Conservation (phyloP, 768 basidiomycete genomes). For the Suillus americanus region DNA sequence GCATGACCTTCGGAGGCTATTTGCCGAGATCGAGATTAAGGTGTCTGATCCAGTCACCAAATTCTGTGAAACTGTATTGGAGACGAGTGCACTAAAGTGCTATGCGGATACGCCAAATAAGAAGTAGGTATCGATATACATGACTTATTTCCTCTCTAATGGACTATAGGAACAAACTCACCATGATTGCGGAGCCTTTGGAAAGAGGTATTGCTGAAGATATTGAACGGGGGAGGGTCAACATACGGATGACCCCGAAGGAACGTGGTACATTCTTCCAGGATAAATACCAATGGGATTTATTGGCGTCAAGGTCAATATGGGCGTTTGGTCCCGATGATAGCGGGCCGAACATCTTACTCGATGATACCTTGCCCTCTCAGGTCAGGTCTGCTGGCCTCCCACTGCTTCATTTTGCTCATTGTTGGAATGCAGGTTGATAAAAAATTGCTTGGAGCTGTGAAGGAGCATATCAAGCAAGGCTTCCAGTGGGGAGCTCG, state of each 20-base stretch:
- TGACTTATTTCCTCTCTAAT: constrained; percentile 6
- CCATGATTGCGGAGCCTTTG: constrained; percentile 98
- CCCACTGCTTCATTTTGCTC: constrained; percentile 1
- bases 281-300: constrained; percentile 97
- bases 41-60: constrained; percentile 98
- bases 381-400: constrained; percentile 50
- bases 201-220: constrained; percentile 96
- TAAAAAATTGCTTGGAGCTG: constrained; percentile 85
- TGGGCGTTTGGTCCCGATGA: constrained; percentile 99
- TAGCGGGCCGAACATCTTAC: constrained; percentile 86
- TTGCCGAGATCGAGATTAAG: constrained; percentile 99
- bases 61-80: constrained; percentile 97
- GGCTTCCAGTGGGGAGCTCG: constrained; percentile 99
- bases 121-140: constrained; percentile 58
- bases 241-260: constrained; percentile 93
- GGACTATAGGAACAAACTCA: constrained; percentile 83
- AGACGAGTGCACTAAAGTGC: constrained; percentile 96
- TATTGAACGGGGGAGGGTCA: constrained; percentile 89
- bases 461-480: constrained; percentile 96
- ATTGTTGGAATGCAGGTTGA: constrained; percentile 59
- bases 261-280: constrained; percentile 96
- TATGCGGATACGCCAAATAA: constrained; percentile 99
- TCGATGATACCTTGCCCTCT: constrained; percentile 95
- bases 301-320: constrained; percentile 95
- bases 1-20: constrained; percentile 90